Evolutionary conservation across 2,329 filamentous ascomycete species (phyloP).

Genomic region (Daldinia sp.): DNA sequence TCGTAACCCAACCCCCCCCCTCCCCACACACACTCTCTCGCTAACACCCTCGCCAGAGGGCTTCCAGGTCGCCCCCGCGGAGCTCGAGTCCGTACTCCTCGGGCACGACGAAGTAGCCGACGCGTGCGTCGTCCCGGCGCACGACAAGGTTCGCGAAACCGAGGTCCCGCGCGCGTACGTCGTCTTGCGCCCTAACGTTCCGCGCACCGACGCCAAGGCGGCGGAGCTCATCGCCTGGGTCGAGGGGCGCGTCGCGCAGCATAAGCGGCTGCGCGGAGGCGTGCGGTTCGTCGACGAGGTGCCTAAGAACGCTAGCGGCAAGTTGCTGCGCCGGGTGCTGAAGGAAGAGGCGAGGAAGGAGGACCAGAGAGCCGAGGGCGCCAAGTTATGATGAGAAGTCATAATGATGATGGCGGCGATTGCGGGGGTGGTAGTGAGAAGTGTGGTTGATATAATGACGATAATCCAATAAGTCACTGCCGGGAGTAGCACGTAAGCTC

Average conservation of each 20-base stretch:
- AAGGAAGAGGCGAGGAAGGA: constrained; percentile 59
- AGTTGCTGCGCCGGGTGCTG: constrained; percentile 70
- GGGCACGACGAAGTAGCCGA: constrained; percentile 63
- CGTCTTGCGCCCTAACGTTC: constrained; percentile 60
- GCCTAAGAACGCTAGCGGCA: constrained; percentile 73
- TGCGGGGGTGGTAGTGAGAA: no score
- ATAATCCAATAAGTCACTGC: no score
- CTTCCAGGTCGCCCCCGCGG: constrained; percentile 77
- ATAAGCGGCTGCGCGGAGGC: constrained; percentile 56
- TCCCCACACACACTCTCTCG: background rate
- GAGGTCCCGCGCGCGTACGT: constrained; percentile 77
- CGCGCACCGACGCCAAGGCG: constrained; percentile 54
- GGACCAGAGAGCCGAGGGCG: constrained; percentile 45
- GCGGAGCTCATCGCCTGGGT: constrained; percentile 56
- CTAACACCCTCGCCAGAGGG: constrained; percentile 62
- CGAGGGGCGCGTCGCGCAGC: constrained; percentile 55
- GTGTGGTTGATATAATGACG: no score
- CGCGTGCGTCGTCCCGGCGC: constrained; percentile 72
- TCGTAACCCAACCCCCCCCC: background rate
- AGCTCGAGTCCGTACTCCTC: constrained; percentile 66
- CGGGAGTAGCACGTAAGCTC: background rate
- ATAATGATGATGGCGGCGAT: background rate
- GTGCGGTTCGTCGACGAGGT: constrained; percentile 65
- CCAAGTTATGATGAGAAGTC: constrained; percentile 46
- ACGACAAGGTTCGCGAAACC: constrained; percentile 70